Evolutionary conservation across 345 rosid genomes (phyloP).

Genomic region (Salix caprea): DNA sequence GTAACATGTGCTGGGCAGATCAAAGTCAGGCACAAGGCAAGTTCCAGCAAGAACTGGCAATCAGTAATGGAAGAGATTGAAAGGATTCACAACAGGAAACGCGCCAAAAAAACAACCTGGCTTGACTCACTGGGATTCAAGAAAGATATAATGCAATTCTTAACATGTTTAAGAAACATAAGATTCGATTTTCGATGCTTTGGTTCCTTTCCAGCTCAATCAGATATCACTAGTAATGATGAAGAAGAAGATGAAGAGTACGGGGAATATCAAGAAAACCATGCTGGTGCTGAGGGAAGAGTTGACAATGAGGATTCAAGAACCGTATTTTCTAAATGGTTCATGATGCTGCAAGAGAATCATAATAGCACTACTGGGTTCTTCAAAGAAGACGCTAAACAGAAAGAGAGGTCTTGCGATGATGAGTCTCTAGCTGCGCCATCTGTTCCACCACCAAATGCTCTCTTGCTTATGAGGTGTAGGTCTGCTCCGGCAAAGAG

Average conservation of each 20-base stretch:
- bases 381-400: slow-evolving; percentile 18
- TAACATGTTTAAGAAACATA: slow-evolving; percentile 56
- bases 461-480: slow-evolving; percentile 73
- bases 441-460: slow-evolving; percentile 70
- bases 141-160: slow-evolving; percentile 65
- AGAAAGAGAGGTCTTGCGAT: slow-evolving; percentile 5
- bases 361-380: slow-evolving; percentile 23
- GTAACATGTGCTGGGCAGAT: slow-evolving; percentile 95
- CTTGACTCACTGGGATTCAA: slow-evolving; percentile 56
- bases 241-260: slow-evolving; percentile 44
- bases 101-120: slow-evolving; percentile 41
- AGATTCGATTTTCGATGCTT: slow-evolving; percentile 61
- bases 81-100: slow-evolving; percentile 39
- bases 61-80: slow-evolving; percentile 56
- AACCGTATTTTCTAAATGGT: slow-evolving; percentile 70
- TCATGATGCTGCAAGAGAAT: slow-evolving; percentile 62
- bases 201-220: slow-evolving; percentile 51
- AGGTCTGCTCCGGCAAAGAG: slow-evolving; percentile 76
- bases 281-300: slow-evolving; percentile 2
- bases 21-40: slow-evolving; percentile 62
- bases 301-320: slow-evolving; percentile 35
- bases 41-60: slow-evolving; percentile 70
- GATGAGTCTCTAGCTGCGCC: slow-evolving; percentile 16
- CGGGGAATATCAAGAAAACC: slow-evolving; percentile 20
- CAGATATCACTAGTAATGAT: slow-evolving; percentile 41